Base-by-base conservation (phyloP, 2,329 filamentous ascomycete species). In the Fusarium graminum region DNA sequence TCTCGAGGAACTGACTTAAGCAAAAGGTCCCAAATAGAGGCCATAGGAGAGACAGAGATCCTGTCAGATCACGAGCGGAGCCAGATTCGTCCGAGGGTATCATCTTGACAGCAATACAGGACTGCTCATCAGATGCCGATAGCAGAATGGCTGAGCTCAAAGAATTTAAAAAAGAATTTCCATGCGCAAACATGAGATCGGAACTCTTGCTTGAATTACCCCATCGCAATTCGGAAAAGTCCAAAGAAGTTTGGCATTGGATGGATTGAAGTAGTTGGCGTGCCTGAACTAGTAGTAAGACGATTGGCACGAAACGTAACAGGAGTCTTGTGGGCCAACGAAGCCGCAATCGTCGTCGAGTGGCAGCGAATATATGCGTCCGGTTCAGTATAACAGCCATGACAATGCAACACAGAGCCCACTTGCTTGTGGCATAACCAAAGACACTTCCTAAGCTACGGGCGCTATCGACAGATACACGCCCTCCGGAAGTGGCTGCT, bases 331-430 rank as follows among this genome's bases (percentile, higher is more conserved):
- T 81, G 34, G 88, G 85, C 88, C 92, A 94, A 54, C 86, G 85
- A 4, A 98, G 83, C 11, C 86, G 85, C n/a, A 97, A 82, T 52
- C 92, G 88, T 52, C 94, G 87, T 63, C 95, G 86, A 14, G 93
- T 94, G 0, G 94, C 94, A 40, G 93, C 94, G 78, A 97, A 98
- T 70, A 98, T 95, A 59, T 94, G 90, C 8, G 95, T 96, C 57
- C 95, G 88, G 76, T 98, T 98, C 25, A 98, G 83, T 58, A 97
- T 81, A 59, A 98, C 87, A 22, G 93, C 93, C 83, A 94, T 92
- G 36, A 90, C 87, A 71, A 98, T 89, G 72, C 93, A 97, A 51
- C 90, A 89, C 58, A 98, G 81, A 1, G 94, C 94, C 95, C 95
- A 98, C 77, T 91, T 91, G 78, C 92, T 96, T 2, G 92, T 96